Evolutionary conservation across 2,329 filamentous ascomycete genomes (phyloP).

Genomic region (Xylaria sp.): DNA sequence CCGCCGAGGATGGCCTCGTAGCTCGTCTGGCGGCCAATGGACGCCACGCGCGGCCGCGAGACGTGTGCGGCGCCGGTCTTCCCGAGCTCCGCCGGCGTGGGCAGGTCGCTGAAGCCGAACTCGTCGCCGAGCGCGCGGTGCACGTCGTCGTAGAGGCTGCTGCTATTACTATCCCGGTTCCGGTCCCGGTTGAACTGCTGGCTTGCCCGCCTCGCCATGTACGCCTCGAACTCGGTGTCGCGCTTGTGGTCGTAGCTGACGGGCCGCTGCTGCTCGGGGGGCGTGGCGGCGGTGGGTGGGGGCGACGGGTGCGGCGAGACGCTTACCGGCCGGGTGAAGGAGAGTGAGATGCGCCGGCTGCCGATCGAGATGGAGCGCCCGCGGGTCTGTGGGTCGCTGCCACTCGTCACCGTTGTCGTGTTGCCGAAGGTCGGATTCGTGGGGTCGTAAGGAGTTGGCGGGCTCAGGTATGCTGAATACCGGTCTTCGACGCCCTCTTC

Average conservation of each 20-base stretch:
- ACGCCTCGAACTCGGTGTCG: slow-evolving; percentile 61
- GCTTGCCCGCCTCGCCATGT: slow-evolving; percentile 52
- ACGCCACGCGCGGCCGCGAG: slow-evolving; percentile 41
- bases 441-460: slow-evolving; percentile 44
- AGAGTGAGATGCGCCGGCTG: slow-evolving; percentile 42
- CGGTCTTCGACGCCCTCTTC: slow-evolving; percentile 49
- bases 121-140: slow-evolving; percentile 50
- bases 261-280: slow-evolving; percentile 42
- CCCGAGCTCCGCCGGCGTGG: not conserved
- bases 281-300: slow-evolving; percentile 1
- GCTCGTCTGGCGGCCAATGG: slow-evolving; percentile 44
- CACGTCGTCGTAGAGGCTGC: slow-evolving; percentile 41
- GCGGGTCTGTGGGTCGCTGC: slow-evolving; percentile 23
- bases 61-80: slow-evolving; percentile 24
- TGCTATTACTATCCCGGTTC: not conserved
- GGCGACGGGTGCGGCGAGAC: slow-evolving; percentile 36
- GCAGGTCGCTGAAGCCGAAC: slow-evolving; percentile 45
- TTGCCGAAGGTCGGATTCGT: slow-evolving; percentile 28
- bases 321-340: slow-evolving; percentile 36
- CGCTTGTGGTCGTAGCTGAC: slow-evolving; percentile 58
- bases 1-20: slow-evolving; percentile 38
- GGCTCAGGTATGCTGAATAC: slow-evolving; percentile 37
- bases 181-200: slow-evolving; percentile 10
- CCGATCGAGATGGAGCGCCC: slow-evolving; percentile 42
- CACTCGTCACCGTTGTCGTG: slow-evolving; percentile 12